phyloP scores from a whole-genome alignment of 1,284 basidiomycete species.

The Neonothopanus nambi region DNA sequence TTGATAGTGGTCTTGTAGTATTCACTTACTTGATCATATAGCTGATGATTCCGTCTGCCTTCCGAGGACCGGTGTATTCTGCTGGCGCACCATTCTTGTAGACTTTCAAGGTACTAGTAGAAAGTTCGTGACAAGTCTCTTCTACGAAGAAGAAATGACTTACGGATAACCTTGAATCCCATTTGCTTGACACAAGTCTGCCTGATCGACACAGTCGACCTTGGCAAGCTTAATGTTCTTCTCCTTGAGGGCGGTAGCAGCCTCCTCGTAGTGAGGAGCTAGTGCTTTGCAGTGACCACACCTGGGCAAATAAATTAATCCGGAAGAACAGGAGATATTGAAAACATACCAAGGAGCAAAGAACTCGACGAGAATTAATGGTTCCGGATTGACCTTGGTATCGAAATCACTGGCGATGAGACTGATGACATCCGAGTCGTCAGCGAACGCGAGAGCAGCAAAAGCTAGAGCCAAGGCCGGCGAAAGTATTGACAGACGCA shows the following conservation, averaged over 20 bases:
- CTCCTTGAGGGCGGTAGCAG: conserved; percentile 90
- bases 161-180: conserved; percentile 93
- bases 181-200: conserved; percentile 83
- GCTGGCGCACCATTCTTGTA: conserved; percentile 83
- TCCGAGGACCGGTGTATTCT: conserved; percentile 88
- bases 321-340: not conserved
- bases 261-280: conserved; percentile 94
- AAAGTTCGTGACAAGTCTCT: conserved; percentile 8
- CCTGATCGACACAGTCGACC: conserved; percentile 91
- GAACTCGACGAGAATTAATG: conserved; percentile 93
- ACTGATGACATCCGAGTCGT: conserved; percentile 81
- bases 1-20: not conserved
- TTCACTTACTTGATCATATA: conserved; percentile 93
- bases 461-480: conserved; percentile 52
- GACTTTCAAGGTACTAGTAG: conserved; percentile 79
- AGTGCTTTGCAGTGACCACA: conserved; percentile 92
- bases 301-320: conserved; percentile 38
- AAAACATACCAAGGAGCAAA: conserved; percentile 38
- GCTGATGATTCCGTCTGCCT: conserved; percentile 94
- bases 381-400: conserved; percentile 64
- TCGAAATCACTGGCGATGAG: conserved; percentile 77
- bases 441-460: conserved; percentile 55
- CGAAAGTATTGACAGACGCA: conserved; percentile 63
- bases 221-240: conserved; percentile 92
- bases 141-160: conserved; percentile 31